These are phyloP conservation scores for Lepidium aucheri DNA, from an alignment of 345 rosid species.

Conservation along the genomic window DNA sequence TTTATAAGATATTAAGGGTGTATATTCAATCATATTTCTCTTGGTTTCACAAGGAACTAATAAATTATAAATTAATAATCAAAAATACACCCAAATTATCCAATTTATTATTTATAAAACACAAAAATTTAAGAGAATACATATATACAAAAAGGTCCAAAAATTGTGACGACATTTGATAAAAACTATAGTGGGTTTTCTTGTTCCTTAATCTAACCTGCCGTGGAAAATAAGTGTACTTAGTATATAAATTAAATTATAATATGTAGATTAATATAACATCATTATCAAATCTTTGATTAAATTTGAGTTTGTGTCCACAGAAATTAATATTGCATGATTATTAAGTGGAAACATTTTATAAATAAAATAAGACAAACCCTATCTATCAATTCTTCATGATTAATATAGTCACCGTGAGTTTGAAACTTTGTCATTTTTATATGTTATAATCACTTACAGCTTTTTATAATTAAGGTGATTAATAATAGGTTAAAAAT, in stretches of 20 bases:
- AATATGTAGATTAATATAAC: conserved; percentile 8
- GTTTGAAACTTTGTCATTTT: conserved; percentile 2
- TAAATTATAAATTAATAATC: background rate
- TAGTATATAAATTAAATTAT: background rate
- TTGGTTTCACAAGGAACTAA: conserved; percentile 13
- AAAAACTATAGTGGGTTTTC: conserved; percentile 13
- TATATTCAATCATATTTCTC: conserved; percentile 1
- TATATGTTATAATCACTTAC: background rate
- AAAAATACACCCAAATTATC: conserved; percentile 18
- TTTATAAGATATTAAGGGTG: background rate
- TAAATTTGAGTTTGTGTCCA: conserved; percentile 22
- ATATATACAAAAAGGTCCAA: conserved; percentile 25
- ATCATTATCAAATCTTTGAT: conserved; percentile 29
- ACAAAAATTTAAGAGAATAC: background rate
- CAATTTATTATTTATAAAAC: conserved; percentile 1
- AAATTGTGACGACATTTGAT: conserved; percentile 29
- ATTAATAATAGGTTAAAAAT: background rate
- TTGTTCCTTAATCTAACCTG: conserved; percentile 32
- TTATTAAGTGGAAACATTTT: conserved; percentile 16
- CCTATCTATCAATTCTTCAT: background rate
- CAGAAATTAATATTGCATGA: conserved; percentile 15
- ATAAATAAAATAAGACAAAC: background rate
- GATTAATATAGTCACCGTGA: background rate
- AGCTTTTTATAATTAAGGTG: background rate
- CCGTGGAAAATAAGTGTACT: conserved; percentile 25